These are phyloP conservation scores for Tinospora cordifolia DNA, from an alignment of 164 flowering plant species.

Conservation along the genomic window DNA sequence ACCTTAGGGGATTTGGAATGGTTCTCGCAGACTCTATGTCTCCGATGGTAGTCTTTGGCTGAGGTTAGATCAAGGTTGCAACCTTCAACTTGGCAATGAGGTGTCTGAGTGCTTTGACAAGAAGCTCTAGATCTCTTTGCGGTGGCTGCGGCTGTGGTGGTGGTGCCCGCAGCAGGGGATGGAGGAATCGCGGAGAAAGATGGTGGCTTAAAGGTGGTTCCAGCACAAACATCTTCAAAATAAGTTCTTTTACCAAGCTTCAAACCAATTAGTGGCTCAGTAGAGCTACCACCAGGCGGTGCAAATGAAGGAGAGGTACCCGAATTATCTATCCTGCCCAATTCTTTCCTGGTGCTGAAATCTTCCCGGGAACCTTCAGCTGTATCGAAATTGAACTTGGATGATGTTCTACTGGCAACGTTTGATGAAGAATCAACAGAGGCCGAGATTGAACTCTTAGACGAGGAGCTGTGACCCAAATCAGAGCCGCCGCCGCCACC, in stretches of 20 bases:
- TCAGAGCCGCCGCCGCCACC: conserved; percentile 49
- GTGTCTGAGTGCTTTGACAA: conserved; percentile 27
- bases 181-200: conserved; percentile 26
- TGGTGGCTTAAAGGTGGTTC: conserved; percentile 28
- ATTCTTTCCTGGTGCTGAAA: conserved; percentile 25
- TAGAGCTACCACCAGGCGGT: conserved; percentile 41
- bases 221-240: conserved; percentile 50
- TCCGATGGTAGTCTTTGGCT: conserved; percentile 80
- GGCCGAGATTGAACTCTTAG: conserved; percentile 61
- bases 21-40: conserved; percentile 67
- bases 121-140: conserved; percentile 44
- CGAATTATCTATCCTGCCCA: conserved; percentile 23
- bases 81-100: conserved; percentile 74
- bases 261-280: conserved; percentile 59
- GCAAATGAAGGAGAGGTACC: conserved; percentile 37
- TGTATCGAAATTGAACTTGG: conserved; percentile 30
- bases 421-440: conserved; percentile 54
- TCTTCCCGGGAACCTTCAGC: conserved; percentile 23
- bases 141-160: conserved; percentile 25
- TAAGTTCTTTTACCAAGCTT: conserved; percentile 78
- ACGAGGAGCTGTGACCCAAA: conserved; percentile 41
- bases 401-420: conserved; percentile 30
- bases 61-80: conserved; percentile 68
- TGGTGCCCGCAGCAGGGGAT: conserved; percentile 21
- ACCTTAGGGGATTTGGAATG: conserved; percentile 75